Base-by-base conservation (phyloP, 768 basidiomycete species). In the Termitomyces sp. region DNA sequence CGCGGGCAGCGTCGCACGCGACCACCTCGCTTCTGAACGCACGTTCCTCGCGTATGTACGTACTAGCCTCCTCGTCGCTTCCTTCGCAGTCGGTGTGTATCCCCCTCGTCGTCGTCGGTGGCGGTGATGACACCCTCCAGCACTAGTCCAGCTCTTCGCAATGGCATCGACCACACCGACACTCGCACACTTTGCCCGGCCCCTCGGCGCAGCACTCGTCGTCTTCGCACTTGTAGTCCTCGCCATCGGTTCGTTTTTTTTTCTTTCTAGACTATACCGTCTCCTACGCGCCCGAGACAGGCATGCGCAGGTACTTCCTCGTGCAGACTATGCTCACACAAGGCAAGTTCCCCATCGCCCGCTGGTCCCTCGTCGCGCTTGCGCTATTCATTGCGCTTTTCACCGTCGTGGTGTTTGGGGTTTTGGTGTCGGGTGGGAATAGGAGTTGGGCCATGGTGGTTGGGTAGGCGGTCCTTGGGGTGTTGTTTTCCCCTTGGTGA, bases 11-110 rank as follows among this genome's bases (percentile, higher is more conserved):
- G 83, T 84, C 2, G 85, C 85, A 8, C 77, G 85, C 11, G 85
- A 87, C 63, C 85, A 87, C 63, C 72, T 87, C 0, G 85, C 85
- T 2, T 81, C 78, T 16, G 85, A 87, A 63, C 73, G 85, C 49
- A 86, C 85, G 2, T 86, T 83, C 64, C 70, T 87, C 39, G 84
- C 85, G 13, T 87, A 86, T 62, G 73, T 84, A 51, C 76, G 85
- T n/a, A 87, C 85, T 2, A 85, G 84, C 64, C 72, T 87, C 49
- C 79, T 82, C 1, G 74, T 85, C 39, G 81, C 83, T 3, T 78
- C 82, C 2, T 73, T 82, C 5, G 85, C 85, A 34, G 83, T 87
- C 37, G 85, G 84, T 84, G 57, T 63, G 82, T 75, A 27, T 59
- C 53, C 57, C 58, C 53, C 31, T 12, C 22, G 39, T 39, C 6